Conservation (phyloP, 768 basidiomycete genomes). For the Pisolithus marmoratus region DNA sequence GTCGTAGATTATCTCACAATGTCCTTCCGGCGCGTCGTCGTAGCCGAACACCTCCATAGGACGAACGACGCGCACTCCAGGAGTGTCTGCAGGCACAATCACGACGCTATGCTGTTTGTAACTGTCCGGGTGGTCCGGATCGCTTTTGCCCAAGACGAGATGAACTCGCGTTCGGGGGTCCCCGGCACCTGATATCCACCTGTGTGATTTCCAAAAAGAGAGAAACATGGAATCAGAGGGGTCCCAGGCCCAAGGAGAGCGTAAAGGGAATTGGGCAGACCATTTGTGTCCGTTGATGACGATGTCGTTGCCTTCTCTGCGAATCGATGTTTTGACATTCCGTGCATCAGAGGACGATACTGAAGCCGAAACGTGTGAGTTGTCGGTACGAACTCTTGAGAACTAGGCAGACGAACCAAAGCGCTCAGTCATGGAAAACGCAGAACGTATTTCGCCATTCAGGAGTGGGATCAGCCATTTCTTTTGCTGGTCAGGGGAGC, state of each 20-base stretch:
- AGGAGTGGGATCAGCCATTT: conserved; percentile 85
- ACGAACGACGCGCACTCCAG: conserved; percentile 86
- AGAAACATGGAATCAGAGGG: conserved; percentile 1
- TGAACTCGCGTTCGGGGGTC: conserved; percentile 88
- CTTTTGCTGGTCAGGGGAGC: conserved; percentile 84
- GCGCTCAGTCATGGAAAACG: conserved; percentile 97
- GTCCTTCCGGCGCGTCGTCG: conserved; percentile 94
- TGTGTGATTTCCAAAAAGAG: conserved; percentile 21
- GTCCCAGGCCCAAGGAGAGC: neutral
- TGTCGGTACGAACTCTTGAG: conserved; percentile 5
- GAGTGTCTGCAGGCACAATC: conserved; percentile 82
- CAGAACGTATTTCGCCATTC: conserved; percentile 88
- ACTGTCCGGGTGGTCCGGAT: conserved; percentile 68
- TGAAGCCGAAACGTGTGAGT: conserved; percentile 3
- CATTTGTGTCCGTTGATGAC: conserved; percentile 97
- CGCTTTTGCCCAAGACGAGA: conserved; percentile 93
- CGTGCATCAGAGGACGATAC: conserved; percentile 95
- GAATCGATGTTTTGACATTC: conserved; percentile 86
- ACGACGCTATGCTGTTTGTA: conserved; percentile 92
- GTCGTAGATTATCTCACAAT: conserved; percentile 92
- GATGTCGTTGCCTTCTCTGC: conserved; percentile 79
- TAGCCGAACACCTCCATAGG: conserved; percentile 93
- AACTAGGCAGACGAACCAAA: conserved; percentile 47
- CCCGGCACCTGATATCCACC: conserved; percentile 97
- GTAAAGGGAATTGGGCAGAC: conserved; percentile 33